Evolutionary conservation across 257 asterid genomes (phyloP), one percentile per base, ranked within the genome.

Genomic region (Solanum peruvianum): DNA sequence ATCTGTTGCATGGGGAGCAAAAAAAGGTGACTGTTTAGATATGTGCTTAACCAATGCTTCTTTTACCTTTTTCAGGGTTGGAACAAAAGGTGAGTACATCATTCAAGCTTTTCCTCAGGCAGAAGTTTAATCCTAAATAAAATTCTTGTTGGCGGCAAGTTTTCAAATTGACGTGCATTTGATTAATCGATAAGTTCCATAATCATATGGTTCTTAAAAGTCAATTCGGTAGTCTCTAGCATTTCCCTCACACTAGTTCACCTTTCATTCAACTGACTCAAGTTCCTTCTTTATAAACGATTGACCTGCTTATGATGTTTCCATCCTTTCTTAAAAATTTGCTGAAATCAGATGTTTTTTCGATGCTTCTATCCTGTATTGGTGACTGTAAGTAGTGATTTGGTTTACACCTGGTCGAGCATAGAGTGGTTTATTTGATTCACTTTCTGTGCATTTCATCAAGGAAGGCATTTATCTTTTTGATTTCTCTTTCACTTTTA

Each of bases 31-130:
- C 21, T 78, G 69, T 49, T 41, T 49, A 47, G 45, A 49, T 81
- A 81, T 16, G 85, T 81, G 44, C 69, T 81, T 49, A 81, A 81
- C 29, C 45, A 49, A 12, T 49, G 85, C 69, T 81, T 81, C 69
- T 81, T 81, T 49, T 81, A 31, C 85, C 20, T 85, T 89, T 87
- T 92, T 92, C 96, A 94, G 99, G 99, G 99, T 31, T 94, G 99
- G 98, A 96, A 89, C 71, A 93, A 94, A 91, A 90, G 71, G 99
- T 95, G 92, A 93, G 94, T 91, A 82, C 87, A 56, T 87, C 70
- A 83, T 39, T 72, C 83, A 70, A 45, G 58, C 33, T 86, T 49
- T 72, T 80, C 72, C 78, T 80, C 39, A 23, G 21, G 69, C 77
- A 76, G 71, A 73, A 77, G 85, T 42, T 41, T 27, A 60, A 60